Percentiles rank a stretch among this genome's conserved stretches.
phyloP scores from a whole-genome alignment of 306 rosid genomes.

The Pyrus betulifolia region DNA sequence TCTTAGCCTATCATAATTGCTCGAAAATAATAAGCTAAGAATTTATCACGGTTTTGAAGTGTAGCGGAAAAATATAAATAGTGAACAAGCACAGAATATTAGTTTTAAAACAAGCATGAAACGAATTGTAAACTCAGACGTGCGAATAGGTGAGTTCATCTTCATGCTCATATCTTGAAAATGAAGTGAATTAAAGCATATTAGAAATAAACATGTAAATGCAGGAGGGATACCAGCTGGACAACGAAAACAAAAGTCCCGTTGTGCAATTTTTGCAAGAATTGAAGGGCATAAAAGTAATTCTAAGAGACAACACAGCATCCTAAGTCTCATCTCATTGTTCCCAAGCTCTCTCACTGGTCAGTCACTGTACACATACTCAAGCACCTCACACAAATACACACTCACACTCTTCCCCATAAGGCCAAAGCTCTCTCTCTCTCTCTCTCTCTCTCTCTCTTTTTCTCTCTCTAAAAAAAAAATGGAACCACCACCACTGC shows the following conservation, averaged over 20 bases:
- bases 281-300: not conserved
- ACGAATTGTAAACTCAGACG: not conserved
- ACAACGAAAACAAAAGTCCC: not conserved
- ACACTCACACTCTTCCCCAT: not conserved
- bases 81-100: too few relatives aligned
- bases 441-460: not conserved
- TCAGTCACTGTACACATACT: not conserved
- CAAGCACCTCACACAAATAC: not conserved
- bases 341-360: not conserved
- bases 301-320: not conserved
- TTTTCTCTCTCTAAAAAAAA: not conserved
- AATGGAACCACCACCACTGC: constrained; percentile 20
- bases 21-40: not conserved
- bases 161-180: too few relatives aligned
- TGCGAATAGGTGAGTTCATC: too few relatives aligned
- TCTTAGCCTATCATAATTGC: not conserved
- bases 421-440: not conserved
- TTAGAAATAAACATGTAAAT: not conserved
- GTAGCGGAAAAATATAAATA: too few relatives aligned
- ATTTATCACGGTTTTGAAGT: too few relatives aligned
- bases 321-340: not conserved
- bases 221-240: not conserved
- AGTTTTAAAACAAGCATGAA: not conserved
- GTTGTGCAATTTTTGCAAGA: not conserved
- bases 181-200: too few relatives aligned